Base-by-base conservation (phyloP, 176 grass and related monocot genomes). In the Thalia dealbata region DNA sequence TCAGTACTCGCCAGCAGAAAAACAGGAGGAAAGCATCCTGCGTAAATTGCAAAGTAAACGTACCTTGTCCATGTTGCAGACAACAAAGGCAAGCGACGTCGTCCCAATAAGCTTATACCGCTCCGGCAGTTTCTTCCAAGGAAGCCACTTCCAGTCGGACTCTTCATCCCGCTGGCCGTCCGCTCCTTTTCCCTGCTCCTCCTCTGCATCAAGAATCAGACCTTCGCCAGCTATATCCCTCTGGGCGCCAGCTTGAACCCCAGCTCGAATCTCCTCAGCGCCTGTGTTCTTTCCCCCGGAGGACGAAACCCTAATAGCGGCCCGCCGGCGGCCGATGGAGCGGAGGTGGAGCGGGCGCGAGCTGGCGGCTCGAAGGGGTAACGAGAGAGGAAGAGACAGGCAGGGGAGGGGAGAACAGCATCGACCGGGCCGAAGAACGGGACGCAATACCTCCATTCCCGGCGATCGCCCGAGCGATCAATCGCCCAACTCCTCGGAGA, bases 21-120 rank as follows among this genome's bases (percentile, higher is more conserved):
- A 23, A 13, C 28, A 62, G 14, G 24, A 43, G 52, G 27, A 85
- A 14, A 35, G 2, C 58, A 64, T 21, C 14, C 48, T n/a, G 45
- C 21, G 28, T 8, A 44, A 44, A 44, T 44, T 9, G 60, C 50
- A 68, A 71, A n/a, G 42, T 8, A 56, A 56, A 67, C 65, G 18
- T 72, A 96, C 93, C 90, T 97, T 97, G 78, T 97, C 95, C 95
- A 97, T 97, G 76, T 97, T 97, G 81, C 95, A 92, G 73, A 97
- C 79, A 48, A 97, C 95, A 78, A 97, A 97, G 7, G 95, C 95
- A 56, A 97, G 90, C 3, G 95, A 97, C 9, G 85, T 91, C 19
- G 90, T 81, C 30, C 83, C 87, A 32, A 97, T 97, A 54, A 97
- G 83, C 81, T 79, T 90, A 82, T 93, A 97, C 25, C 95, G 78